Conservation (phyloP, 2,329 filamentous ascomycete genomes). For the Rachicladosporium sp. region DNA sequence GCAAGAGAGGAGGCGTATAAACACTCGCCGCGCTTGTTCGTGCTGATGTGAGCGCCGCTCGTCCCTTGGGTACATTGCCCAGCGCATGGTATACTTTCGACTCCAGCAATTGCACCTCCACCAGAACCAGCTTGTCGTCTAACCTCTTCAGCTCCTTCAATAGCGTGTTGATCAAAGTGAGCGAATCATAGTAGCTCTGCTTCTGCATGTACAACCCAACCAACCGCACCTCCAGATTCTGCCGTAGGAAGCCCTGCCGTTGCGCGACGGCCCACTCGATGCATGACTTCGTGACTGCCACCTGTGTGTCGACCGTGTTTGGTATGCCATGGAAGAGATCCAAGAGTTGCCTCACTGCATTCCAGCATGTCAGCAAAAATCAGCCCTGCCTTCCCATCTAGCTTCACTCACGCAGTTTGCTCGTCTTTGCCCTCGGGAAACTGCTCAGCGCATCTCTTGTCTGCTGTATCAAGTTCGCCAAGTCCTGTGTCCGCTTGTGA, state of each 20-base stretch:
- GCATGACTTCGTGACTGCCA: constrained; percentile 91
- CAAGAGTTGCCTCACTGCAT: constrained; percentile 73
- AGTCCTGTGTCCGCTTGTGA: constrained; percentile 67
- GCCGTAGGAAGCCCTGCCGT: constrained; percentile 87
- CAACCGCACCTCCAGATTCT: constrained; percentile 93
- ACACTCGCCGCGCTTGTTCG: constrained; percentile 92
- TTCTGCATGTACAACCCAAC: constrained; percentile 93
- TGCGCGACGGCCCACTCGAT: constrained; percentile 98
- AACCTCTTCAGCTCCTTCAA: constrained; percentile 94
- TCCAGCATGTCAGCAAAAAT: not conserved
- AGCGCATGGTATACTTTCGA: constrained; percentile 95
- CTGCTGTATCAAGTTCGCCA: constrained; percentile 80
- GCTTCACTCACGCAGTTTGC: constrained; percentile 71
- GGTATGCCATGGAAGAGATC: constrained; percentile 91
- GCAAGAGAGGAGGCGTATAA: constrained; percentile 88
- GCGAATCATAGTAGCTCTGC: constrained; percentile 91
- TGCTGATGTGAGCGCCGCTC: constrained; percentile 85
- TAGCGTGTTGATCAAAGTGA: constrained; percentile 91
- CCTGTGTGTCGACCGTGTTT: constrained; percentile 87
- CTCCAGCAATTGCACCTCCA: constrained; percentile 95
- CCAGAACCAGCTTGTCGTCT: constrained; percentile 94
- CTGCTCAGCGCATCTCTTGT: constrained; percentile 85
- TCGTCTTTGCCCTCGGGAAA: constrained; percentile 97
- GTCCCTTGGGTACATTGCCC: constrained; percentile 90
- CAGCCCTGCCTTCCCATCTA: no score